phyloP scores from a whole-genome alignment of 768 basidiomycete genomes.

The Trichaptum fuscoviolaceum region DNA sequence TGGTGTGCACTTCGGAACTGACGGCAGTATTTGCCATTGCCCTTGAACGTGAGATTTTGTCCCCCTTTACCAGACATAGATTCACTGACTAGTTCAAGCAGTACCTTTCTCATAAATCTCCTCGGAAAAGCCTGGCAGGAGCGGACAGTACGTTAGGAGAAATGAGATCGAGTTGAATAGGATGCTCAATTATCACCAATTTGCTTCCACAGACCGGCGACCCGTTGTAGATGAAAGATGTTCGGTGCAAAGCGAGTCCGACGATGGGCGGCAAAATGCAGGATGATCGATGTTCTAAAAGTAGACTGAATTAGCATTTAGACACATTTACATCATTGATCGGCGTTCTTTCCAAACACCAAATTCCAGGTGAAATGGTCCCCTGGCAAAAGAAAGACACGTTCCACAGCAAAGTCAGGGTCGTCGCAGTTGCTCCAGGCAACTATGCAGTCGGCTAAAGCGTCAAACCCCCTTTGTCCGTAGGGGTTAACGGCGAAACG shows the following conservation, averaged over 20 bases:
- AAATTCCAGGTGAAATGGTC: background rate
- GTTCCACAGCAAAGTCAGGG: background rate
- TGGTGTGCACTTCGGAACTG: background rate
- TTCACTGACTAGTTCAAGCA: background rate
- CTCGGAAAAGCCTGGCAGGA: background rate
- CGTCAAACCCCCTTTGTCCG: background rate
- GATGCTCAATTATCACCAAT: background rate
- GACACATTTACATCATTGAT: background rate
- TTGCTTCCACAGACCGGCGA: background rate
- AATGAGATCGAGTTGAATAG: background rate
- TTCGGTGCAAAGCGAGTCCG: background rate
- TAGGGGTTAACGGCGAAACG: background rate
- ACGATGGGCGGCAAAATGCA: background rate
- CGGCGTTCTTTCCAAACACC: background rate
- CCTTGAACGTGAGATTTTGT: background rate
- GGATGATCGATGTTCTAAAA: background rate
- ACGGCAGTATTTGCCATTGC: background rate
- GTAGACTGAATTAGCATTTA: conserved; percentile 1
- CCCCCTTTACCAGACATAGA: background rate
- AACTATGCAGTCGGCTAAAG: background rate
- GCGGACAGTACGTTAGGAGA: background rate
- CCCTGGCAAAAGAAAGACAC: background rate
- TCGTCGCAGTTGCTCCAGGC: background rate
- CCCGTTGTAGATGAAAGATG: background rate
- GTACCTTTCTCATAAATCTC: background rate